These are phyloP conservation scores for Exserohilum rostratum DNA, from an alignment of 2,329 filamentous ascomycete species.

Conservation along the genomic window DNA sequence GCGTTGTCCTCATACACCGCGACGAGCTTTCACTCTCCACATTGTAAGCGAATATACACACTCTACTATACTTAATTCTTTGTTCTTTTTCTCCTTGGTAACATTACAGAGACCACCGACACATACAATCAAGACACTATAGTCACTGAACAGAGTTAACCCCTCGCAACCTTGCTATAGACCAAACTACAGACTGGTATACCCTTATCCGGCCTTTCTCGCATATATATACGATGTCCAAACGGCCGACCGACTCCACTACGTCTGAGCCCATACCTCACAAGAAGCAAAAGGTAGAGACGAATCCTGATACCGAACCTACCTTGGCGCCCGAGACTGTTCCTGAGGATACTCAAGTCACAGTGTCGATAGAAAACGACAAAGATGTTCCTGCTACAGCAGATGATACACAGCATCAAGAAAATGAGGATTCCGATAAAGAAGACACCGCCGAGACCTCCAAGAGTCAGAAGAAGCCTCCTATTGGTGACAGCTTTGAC, in stretches of 20 bases:
- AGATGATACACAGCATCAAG: too few species aligned
- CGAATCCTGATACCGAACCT: background rate
- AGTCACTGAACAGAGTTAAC: background rate
- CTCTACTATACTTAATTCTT: slow-evolving; percentile 5
- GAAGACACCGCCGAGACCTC: background rate
- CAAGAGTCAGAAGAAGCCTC: background rate
- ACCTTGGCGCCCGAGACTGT: too few species aligned
- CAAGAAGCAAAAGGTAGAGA: slow-evolving; percentile 14
- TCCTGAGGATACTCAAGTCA: background rate
- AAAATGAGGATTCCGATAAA: too few species aligned
- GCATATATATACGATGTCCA: slow-evolving; percentile 5
- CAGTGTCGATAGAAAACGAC: background rate
- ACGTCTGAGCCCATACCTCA: background rate
- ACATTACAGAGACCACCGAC: background rate
- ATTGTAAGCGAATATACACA: background rate
- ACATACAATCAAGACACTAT: background rate
- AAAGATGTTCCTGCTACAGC: background rate
- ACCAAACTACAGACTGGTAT: background rate
- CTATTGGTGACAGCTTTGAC: slow-evolving; percentile 15
- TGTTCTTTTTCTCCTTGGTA: background rate
- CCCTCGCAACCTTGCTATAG: background rate
- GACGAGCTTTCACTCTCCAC: slow-evolving; percentile 4
- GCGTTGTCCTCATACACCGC: background rate
- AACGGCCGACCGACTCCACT: slow-evolving; percentile 7
- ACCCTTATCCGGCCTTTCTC: background rate